Evolutionary conservation across 192 early-diverging fungal genomes (phyloP), one percentile per base, ranked within the genome.

Genomic region (Rhizoclosmatium globosum): DNA sequence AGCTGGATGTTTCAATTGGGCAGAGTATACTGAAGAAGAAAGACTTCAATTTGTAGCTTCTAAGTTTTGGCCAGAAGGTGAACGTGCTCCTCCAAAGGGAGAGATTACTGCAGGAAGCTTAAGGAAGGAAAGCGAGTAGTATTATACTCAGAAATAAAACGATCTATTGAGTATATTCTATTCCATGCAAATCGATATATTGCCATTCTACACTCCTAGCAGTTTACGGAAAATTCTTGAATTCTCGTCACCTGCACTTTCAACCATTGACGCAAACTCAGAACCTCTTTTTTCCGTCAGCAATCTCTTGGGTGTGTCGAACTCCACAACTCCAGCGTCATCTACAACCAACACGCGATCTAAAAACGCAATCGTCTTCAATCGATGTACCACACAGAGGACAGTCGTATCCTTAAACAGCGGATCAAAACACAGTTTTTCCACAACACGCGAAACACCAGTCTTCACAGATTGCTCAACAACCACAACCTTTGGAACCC

Each of bases 401-500:
- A 95, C 89, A 2, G 94, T 95, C 81, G 89, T 94, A 53, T 92
- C 77, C 23, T 72, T 74, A 70, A 95, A 94, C 72, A 94, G 89
- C 21, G 78, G 62, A 57, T 92, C 87, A 58, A 95, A 91, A 31
- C 31, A 31, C 31, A 31, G 31, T 31, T 31, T 31, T 15, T 89
- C 91, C 47, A 88, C 82, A 81, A 95, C 93, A 64, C 94, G 93
- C 42, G 89, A 85, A 0, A 84, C 85, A 77, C 95, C 94, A 1
- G 94, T 92, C 42, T 88, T 90, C 76, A 91, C 83, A 3, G 82
- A 81, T 70, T 82, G 79, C 43, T 83, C 82, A 41, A 83, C 53
- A 9, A 81, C 58, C 47, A 84, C 44, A 1, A 84, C 56, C 19
- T 71, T 74, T 19, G 48, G 68, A 31, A 31, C 0, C 42, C 77